Evolutionary conservation across 129 eudicot species (phyloP), one percentile per base, ranked within the genome.

Genomic region (Daucus carota): DNA sequence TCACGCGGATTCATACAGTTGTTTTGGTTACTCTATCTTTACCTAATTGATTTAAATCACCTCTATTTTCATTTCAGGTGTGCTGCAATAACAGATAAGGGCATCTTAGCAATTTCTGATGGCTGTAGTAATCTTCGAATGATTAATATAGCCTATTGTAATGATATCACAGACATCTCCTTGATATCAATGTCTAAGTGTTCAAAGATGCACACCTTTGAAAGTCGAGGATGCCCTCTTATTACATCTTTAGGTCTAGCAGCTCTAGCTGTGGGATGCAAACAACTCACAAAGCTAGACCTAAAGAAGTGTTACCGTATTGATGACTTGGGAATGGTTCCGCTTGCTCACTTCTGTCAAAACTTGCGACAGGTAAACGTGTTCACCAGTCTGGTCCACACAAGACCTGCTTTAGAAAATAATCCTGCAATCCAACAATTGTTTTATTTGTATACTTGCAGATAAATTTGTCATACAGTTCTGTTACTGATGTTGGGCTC

Each of bases 151-250:
- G 86, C 99, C 36, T 95, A 95, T 78, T 95, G 97, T 59, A 86
- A 70, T 60, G 74, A 78, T 62, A 84, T 95, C 43, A 89, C 95
- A 0, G 99, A 95, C 59, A 74, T 75, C 42, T 88, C 99, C 8
- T 82, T 91, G 76, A 79, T 88, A 38, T 85, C 96, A 15, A 52
- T 95, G 77, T 91, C 99, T 36, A 91, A 85, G 33, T 92, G 99
- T 80, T 79, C 81, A 22, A 95, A 92, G 76, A 73, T 95, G 47
- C 88, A 88, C 74, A 89, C 95, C 9, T 84, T 95, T 65, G 99
- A 95, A 85, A 86, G 89, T 81, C 86, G 99, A 85, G 99, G 99
- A 65, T 92, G 97, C 76, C 92, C 95, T 73, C 91, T 84, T 45
- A 75, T 95, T 46, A 89, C 99, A 41, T 92, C 96, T 38, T 81